Conservation (phyloP, 129 eudicot genomes). For the Artemisia annua region DNA sequence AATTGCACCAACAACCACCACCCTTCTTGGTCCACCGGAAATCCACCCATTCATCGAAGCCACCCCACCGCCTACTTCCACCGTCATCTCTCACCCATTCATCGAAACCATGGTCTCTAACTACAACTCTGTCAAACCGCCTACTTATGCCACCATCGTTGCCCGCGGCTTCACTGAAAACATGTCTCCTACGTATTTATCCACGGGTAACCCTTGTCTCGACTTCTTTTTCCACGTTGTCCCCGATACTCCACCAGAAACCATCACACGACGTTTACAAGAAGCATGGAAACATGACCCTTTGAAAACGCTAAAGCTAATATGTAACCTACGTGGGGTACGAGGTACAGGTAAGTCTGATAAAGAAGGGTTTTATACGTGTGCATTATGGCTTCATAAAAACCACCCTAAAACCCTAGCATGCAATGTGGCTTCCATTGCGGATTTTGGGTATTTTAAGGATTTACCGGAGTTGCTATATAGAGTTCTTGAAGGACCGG, state of each 20-base stretch:
- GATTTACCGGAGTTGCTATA: neutral
- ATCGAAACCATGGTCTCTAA: constrained; percentile 6
- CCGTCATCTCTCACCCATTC: constrained; percentile 10
- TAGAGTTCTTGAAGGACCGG: constrained; percentile 8
- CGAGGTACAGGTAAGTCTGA: constrained; percentile 1
- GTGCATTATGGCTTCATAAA: constrained; percentile 4
- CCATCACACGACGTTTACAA: neutral
- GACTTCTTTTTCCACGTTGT: constrained; percentile 5
- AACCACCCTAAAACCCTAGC: neutral
- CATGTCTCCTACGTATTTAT: neutral
- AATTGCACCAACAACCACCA: neutral
- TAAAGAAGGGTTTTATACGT: neutral
- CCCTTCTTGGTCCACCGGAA: constrained; percentile 20
- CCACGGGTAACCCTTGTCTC: constrained; percentile 9
- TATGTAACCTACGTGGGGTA: neutral
- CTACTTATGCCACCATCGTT: too few species aligned
- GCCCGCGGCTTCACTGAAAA: neutral
- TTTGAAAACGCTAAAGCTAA: neutral
- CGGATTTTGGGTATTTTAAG: neutral
- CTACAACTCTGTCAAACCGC: neutral
- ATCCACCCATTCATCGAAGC: neutral
- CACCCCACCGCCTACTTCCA: neutral
- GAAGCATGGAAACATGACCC: constrained; percentile 5
- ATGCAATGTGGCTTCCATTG: neutral
- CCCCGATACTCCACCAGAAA: constrained; percentile 5